Percentiles rank a stretch among this genome's conserved stretches.
These are phyloP conservation scores for Takashimella koratensis DNA, from an alignment of 1,284 basidiomycete species.

Conservation along the genomic window DNA sequence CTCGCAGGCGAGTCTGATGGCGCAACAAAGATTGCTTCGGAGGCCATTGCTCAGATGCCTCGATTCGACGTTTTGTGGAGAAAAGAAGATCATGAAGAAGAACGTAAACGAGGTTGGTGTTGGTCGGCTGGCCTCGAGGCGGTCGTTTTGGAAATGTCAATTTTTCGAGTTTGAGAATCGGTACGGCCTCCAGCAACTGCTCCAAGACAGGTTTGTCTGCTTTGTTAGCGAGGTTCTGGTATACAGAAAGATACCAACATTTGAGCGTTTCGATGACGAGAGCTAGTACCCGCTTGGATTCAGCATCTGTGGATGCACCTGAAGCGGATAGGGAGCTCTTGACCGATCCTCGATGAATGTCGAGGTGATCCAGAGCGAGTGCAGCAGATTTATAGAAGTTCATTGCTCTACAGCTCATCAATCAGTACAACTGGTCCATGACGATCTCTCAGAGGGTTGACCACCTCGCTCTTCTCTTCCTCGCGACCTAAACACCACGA, in stretches of 20 bases:
- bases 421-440: not conserved
- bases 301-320: constrained; percentile 54
- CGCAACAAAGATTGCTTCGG: constrained; percentile 75
- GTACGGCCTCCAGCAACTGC: constrained; percentile 63
- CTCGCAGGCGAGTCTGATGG: constrained; percentile 80
- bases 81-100: constrained; percentile 84
- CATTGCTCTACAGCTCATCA: constrained; percentile 55
- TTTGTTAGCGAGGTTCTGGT: constrained; percentile 51
- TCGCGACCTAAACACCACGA: not conserved
- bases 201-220: constrained; percentile 53
- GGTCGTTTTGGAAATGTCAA: constrained; percentile 58
- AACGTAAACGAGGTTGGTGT: constrained; percentile 66
- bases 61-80: constrained; percentile 63
- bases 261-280: constrained; percentile 82
- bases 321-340: constrained; percentile 38
- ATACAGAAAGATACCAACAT: constrained; percentile 56
- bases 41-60: constrained; percentile 75
- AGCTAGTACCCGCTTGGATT: constrained; percentile 61
- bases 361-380: constrained; percentile 73
- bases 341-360: constrained; percentile 80
- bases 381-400: constrained; percentile 91
- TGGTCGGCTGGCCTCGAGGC: constrained; percentile 49
- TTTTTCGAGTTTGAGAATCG: constrained; percentile 68
- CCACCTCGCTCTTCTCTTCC: no score
- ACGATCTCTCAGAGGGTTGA: not conserved